Evolutionary conservation across 257 asterid species (phyloP).

Genomic region (Vinca minor): DNA sequence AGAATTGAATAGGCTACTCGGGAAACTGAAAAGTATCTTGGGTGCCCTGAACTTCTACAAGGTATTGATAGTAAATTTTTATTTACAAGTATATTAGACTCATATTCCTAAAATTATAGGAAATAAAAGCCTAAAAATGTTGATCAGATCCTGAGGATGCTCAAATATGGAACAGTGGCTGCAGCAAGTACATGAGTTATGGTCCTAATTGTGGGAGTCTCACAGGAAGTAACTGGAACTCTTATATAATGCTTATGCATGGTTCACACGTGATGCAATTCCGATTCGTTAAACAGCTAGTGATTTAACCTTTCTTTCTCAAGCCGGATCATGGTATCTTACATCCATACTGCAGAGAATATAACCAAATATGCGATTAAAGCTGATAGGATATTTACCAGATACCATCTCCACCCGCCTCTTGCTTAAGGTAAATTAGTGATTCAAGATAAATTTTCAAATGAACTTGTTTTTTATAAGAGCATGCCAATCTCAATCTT

Average conservation of each 20-base stretch:
- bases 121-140: neutral
- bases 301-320: neutral
- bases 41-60: too few relatives aligned
- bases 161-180: neutral
- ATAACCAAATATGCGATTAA: neutral
- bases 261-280: neutral
- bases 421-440: neutral
- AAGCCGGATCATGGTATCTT: neutral
- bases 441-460: neutral
- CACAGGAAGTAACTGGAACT: neutral
- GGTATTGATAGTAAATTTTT: too few relatives aligned
- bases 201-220: neutral
- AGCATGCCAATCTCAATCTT: neutral
- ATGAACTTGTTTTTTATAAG: neutral
- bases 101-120: neutral
- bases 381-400: neutral
- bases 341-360: neutral
- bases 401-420: neutral
- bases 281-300: neutral
- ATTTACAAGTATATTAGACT: neutral
- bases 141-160: neutral
- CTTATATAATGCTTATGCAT: neutral
- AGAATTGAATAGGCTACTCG: too few relatives aligned
- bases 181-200: neutral
- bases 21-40: too few relatives aligned